These are phyloP conservation scores for Trematosphaeria pertusa DNA, from an alignment of 2,329 filamentous ascomycete genomes.

Conservation along the genomic window DNA sequence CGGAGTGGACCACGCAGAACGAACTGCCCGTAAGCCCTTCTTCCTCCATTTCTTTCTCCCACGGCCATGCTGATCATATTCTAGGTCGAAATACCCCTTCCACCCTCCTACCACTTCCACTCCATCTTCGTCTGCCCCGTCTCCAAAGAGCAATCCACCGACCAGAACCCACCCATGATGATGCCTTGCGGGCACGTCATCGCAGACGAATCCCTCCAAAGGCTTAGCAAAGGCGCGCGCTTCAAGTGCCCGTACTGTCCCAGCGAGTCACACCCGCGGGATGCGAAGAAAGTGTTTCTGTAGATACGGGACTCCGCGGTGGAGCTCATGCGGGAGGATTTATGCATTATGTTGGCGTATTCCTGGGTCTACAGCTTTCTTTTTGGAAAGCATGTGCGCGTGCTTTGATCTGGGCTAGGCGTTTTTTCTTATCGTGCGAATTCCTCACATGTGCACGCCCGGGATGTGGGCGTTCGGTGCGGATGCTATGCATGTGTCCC, in stretches of 20 bases:
- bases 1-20: constrained; percentile 91
- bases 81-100: constrained; percentile 70
- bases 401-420: no score
- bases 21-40: constrained; percentile 78
- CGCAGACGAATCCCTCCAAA: constrained; percentile 80
- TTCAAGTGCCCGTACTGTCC: constrained; percentile 99
- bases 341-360: no score
- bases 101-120: constrained; percentile 77
- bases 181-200: constrained; percentile 95
- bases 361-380: no score
- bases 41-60: constrained; percentile 1
- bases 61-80: background rate
- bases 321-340: background rate
- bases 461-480: no score
- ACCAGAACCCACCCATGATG: constrained; percentile 94
- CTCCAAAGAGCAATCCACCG: constrained; percentile 93
- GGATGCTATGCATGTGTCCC: no score
- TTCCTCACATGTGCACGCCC: no score
- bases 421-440: no score
- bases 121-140: constrained; percentile 98
- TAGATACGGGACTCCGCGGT: constrained; percentile 11
- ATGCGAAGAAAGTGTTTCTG: constrained; percentile 61
- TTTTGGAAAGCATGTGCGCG: no score
- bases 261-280: constrained; percentile 76
- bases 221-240: constrained; percentile 76